Evolutionary conservation across 257 asterid species (phyloP).

Genomic region (Fraxinus anomala): DNA sequence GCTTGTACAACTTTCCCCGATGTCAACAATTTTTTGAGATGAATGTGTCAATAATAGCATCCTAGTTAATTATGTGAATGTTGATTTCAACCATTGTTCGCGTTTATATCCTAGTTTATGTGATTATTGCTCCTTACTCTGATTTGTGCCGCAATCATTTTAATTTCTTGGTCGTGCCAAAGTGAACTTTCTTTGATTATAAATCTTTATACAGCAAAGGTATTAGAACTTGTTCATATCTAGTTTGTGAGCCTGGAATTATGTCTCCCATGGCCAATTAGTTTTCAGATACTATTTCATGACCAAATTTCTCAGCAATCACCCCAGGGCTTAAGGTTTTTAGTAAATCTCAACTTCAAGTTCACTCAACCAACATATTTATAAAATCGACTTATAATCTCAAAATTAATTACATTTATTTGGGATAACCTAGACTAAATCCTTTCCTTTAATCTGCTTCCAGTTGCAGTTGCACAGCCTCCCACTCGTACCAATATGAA

Average conservation of each 20-base stretch:
- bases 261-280: not conserved
- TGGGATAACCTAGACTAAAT: not conserved
- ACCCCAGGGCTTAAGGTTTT: not conserved
- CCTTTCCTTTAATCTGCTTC: not conserved
- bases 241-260: not conserved
- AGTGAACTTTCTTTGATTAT: not conserved
- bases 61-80: not conserved
- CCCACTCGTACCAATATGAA: not conserved
- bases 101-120: not conserved
- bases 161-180: not conserved
- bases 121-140: not conserved
- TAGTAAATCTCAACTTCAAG: not conserved
- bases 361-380: not conserved
- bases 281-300: not conserved
- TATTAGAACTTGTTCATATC: not conserved
- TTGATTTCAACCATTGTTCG: not conserved
- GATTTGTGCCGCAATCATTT: not conserved
- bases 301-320: not conserved
- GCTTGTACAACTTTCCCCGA: conserved; percentile 4
- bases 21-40: not conserved
- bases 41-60: not conserved
- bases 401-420: not conserved
- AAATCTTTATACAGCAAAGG: not conserved
- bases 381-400: not conserved
- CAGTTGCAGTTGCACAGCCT: not conserved